These are phyloP conservation scores for Sporormia fimetaria DNA, from an alignment of 495 filamentous ascomycete genomes.

Conservation along the genomic window DNA sequence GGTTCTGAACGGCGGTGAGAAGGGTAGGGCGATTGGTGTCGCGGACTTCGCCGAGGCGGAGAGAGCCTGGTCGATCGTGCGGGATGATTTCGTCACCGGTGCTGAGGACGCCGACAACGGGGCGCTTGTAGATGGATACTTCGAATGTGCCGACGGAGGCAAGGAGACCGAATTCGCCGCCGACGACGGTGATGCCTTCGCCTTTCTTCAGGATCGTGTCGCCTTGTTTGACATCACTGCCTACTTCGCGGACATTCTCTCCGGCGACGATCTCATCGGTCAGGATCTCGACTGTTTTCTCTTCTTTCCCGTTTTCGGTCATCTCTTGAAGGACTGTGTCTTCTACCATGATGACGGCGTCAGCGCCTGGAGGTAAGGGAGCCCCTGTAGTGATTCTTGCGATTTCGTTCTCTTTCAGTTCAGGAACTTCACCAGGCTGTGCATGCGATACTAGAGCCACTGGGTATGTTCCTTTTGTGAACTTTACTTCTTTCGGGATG, in stretches of 20 bases:
- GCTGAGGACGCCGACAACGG: constrained; percentile 75
- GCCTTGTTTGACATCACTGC: constrained; percentile 68
- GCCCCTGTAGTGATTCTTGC: constrained; percentile 91
- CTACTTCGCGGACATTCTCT: constrained; percentile 85
- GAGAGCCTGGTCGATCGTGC: constrained; percentile 49
- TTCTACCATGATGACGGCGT: constrained; percentile 94
- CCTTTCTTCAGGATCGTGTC: constrained; percentile 61
- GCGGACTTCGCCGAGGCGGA: constrained; percentile 73
- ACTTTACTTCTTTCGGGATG: constrained; percentile 19
- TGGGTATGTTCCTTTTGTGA: constrained; percentile 63
- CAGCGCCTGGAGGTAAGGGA: constrained; percentile 77
- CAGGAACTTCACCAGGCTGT: constrained; percentile 46
- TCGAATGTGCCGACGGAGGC: constrained; percentile 68
- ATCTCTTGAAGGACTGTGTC: constrained; percentile 64
- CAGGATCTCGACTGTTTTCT: constrained; percentile 74
- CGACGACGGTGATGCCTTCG: constrained; percentile 65
- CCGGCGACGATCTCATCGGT: constrained; percentile 60
- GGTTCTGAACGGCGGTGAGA: constrained; percentile 60
- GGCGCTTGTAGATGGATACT: constrained; percentile 65
- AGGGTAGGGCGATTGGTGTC: constrained; percentile 87
- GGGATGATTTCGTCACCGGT: constrained; percentile 91
- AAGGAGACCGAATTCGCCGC: constrained; percentile 82
- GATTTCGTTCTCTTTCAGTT: constrained; percentile 61
- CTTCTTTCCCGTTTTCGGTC: constrained; percentile 73
- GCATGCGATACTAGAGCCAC: constrained; percentile 84